Conservation (phyloP, 2,329 filamentous ascomycete species). For the Colletotrichum navitas region DNA sequence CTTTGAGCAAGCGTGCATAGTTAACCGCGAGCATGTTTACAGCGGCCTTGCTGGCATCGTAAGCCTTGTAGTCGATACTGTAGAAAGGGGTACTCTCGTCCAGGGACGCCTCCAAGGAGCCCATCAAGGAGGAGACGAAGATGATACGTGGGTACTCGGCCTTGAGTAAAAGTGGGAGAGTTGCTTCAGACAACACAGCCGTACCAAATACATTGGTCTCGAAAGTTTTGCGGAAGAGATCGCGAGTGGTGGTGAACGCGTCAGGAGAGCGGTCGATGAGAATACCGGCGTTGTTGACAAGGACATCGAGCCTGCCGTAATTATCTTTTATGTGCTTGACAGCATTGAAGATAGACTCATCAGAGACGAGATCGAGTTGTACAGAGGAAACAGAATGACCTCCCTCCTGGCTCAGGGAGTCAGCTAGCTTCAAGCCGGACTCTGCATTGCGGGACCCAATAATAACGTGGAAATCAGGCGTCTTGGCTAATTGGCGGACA, state of each 20-base stretch:
- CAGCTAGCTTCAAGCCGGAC: conserved; percentile 45
- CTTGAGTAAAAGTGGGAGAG: conserved; percentile 49
- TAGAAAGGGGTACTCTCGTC: conserved; percentile 49
- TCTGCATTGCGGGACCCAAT: conserved; percentile 50
- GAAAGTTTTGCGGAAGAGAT: conserved; percentile 55
- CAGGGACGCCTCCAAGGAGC: conserved; percentile 48
- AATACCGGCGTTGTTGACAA: conserved; percentile 54
- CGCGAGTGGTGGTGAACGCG: conserved; percentile 45
- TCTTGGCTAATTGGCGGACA: conserved; percentile 44
- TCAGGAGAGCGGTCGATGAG: conserved; percentile 45
- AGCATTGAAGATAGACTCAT: conserved; percentile 47
- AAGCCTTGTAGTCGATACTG: conserved; percentile 49
- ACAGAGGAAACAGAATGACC: conserved; percentile 46
- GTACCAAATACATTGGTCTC: conserved; percentile 54
- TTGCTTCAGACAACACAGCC: conserved; percentile 47
- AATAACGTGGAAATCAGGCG: conserved; percentile 50
- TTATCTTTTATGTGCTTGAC: conserved; percentile 42
- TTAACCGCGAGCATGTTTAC: conserved; percentile 56
- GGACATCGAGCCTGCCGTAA: conserved; percentile 51
- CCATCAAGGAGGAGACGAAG: conserved; percentile 54
- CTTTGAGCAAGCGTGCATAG: conserved; percentile 50
- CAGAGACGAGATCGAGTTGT: conserved; percentile 47
- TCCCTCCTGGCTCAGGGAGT: conserved; percentile 45
- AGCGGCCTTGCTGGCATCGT: conserved; percentile 58
- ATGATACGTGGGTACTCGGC: conserved; percentile 49